Base-by-base conservation (phyloP, 2,329 filamentous ascomycete genomes). In the Alternaria brassicae region DNA sequence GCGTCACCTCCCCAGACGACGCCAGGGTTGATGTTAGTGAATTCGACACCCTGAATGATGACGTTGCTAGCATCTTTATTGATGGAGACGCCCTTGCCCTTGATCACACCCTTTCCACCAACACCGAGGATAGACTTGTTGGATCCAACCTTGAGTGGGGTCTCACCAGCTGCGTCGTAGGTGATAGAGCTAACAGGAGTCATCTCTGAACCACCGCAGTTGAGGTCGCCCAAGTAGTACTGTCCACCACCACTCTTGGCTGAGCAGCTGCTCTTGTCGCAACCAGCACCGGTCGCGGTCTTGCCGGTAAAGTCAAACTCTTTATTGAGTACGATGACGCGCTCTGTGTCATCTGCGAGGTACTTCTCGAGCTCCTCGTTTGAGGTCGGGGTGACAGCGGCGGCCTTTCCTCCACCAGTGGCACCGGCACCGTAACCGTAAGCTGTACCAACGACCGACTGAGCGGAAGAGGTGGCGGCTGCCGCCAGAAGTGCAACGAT, bases 61-160 rank as follows among this genome's bases (percentile, higher is more conserved):
- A 79, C 65, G 58, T 80, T 80, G 49, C 63, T 68, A 3, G 67
- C 74, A 21, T 71, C 72, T 12, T 67, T 67, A 17, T 65, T 62
- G 25, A 82, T 66, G 0, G 72, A 70, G 5, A 82, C 69, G 8
- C 80, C 80, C 61, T 79, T 81, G 48, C 80, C 80, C 23, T 75
- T 77, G 50, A 82, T 72, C 2, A 80, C 69, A 39, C 76, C 80
- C 47, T 73, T 76, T 28, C 70, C 75, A 3, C 79, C 79, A 17
- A 67, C 62, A 15, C 80, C 80, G 25, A 82, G 59, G 39, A 82
- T 74, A 2, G 74, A 76, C 68, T 82, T 82, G 66, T 82, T 76
- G 52, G 74, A 78, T 15, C 66, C 74, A 5, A 82, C 77, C 3
- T 65, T 62, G 54, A 79, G 74, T 15, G 70, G 58, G 3, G 61